phyloP scores from a whole-genome alignment of 2,329 filamentous ascomycete species.

The Xylariaceae sp. region DNA sequence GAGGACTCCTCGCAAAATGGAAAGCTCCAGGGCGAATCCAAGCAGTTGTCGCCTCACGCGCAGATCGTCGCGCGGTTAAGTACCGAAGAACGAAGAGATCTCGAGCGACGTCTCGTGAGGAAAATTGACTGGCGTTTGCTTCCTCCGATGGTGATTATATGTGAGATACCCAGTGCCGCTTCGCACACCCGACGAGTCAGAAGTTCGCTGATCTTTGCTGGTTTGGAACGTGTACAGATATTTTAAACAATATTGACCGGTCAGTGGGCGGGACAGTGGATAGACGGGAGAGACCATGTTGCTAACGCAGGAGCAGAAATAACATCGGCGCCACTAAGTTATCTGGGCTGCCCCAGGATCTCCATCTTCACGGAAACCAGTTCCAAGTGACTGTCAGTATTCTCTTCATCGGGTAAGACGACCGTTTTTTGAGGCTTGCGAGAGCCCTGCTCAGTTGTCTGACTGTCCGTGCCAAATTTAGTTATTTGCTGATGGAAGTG shows the following conservation, averaged over 20 bases:
- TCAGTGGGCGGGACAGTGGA: constrained; percentile 8
- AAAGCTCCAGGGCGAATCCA: too few relatives aligned
- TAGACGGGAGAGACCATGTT: not conserved
- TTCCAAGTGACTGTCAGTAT: constrained; percentile 46
- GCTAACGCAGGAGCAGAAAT: constrained; percentile 38
- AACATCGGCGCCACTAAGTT: constrained; percentile 54
- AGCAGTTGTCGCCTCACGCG: too few relatives aligned
- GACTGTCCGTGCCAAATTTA: constrained; percentile 16
- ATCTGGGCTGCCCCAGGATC: constrained; percentile 41
- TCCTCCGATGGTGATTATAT: constrained; percentile 66
- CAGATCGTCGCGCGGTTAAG: constrained; percentile 44
- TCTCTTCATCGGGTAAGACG: constrained; percentile 45
- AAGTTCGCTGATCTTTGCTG: constrained; percentile 4
- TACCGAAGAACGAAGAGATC: constrained; percentile 44
- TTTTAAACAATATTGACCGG: constrained; percentile 32
- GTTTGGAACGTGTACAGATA: constrained; percentile 16
- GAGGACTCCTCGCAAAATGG: too few relatives aligned
- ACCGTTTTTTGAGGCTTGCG: not conserved
- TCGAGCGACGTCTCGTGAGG: constrained; percentile 55
- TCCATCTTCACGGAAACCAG: constrained; percentile 33
- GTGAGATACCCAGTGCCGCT: constrained; percentile 24
- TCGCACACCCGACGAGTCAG: not conserved
- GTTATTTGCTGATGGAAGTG: constrained; percentile 49
- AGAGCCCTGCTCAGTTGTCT: not conserved
- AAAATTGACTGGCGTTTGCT: constrained; percentile 64